Base-by-base conservation (phyloP, 129 eudicot genomes). In the Gnaphalium uliginosum region DNA sequence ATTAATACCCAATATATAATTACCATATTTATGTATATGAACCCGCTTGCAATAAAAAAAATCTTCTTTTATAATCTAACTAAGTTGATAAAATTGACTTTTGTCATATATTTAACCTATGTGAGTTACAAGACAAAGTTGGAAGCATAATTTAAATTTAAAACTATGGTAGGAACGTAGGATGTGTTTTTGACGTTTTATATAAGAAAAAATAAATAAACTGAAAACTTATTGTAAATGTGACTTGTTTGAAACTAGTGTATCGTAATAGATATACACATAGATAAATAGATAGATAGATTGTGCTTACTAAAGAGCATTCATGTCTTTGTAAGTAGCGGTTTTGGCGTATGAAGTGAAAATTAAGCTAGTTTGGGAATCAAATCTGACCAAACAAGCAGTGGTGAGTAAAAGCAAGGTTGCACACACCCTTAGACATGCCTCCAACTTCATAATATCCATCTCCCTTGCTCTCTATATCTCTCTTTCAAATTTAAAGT, bases 351-450 rank as follows among this genome's bases (percentile, higher is more conserved):
- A 79, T 19, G 79, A 73, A 50, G 30, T 23, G 75, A 79, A 79
- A 13, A 79, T 79, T 66, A 73, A 74, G 60, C 56, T 73, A 53
- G 83, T 79, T 73, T 79, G 83, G 33, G 79, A 21, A 66, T 79
- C 83, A 58, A 79, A 79, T 79, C 79, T 56, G 58, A 79, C 35
- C 79, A 79, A 73, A 53, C 69, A 66, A 66, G 83, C 79, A 73
- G 83, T 56, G 6, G 75, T 73, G 64, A 79, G 56, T 15, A 79
- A 66, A 57, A 79, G 75, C 64, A 73, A 73, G 69, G 18, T 66
- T 54, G 73, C 83, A 66, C 69, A 73, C 22, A 68, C 75, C 69
- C 83, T 73, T 66, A 79, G 51, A 73, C 39, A 23, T 79, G 70
- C 60, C 53, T 79, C 83, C 4, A 73, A 26, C 32, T 58, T 79